Percentiles rank a stretch among this genome's conserved stretches.
Conservation (phyloP, 176 grass and related monocot genomes). For the Carex myosuroides region DNA sequence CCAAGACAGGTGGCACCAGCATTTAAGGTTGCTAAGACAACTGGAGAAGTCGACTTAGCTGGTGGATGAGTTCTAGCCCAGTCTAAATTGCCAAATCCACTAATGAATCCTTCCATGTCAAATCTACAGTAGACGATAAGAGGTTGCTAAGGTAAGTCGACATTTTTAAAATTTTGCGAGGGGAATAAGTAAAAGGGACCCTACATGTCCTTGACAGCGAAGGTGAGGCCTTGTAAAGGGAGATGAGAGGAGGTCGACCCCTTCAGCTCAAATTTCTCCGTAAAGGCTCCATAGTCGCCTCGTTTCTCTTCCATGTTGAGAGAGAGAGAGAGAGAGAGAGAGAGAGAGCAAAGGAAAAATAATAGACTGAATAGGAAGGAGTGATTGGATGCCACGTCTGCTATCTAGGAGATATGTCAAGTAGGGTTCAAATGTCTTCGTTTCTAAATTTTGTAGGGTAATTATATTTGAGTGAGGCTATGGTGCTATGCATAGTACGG, state of each 20-base stretch:
- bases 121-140: slow-evolving; percentile 39
- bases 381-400: not conserved
- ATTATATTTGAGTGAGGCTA: no score
- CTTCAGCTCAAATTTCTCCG: slow-evolving; percentile 31
- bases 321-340: not conserved
- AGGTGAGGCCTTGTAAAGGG: slow-evolving; percentile 43
- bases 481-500: no score
- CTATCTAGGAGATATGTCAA: slow-evolving; percentile 1
- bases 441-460: no score
- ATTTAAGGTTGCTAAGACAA: slow-evolving; percentile 49
- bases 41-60: slow-evolving; percentile 50
- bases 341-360: not conserved
- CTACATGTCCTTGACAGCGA: slow-evolving; percentile 57
- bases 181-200: not conserved
- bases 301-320: slow-evolving; percentile 24
- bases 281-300: slow-evolving; percentile 42
- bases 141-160: not conserved
- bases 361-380: not conserved
- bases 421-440: no score
- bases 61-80: slow-evolving; percentile 59
- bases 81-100: slow-evolving; percentile 73
- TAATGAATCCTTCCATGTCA: slow-evolving; percentile 53
- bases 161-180: slow-evolving; percentile 21
- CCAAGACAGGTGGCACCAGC: slow-evolving; percentile 67
- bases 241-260: slow-evolving; percentile 11